phyloP scores from a whole-genome alignment of 1,139 yeast genomes.

The Pichia kudriavzevii region DNA sequence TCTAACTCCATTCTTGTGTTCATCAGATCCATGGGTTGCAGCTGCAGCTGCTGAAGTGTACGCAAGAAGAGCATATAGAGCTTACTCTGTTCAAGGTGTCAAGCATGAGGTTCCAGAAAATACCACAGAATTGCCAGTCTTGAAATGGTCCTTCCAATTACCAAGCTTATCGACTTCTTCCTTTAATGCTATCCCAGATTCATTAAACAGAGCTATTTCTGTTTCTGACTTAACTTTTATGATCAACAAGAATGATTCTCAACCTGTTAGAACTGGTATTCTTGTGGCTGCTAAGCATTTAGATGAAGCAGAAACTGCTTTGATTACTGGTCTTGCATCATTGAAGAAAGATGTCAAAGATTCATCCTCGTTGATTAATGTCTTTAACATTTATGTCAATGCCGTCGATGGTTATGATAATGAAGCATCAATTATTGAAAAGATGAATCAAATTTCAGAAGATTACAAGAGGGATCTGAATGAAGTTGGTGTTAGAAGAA shows the following conservation, averaged over 20 bases:
- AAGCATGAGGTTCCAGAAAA: slow-evolving; percentile 50
- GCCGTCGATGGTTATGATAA: slow-evolving; percentile 65
- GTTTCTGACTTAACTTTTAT: slow-evolving; percentile 87
- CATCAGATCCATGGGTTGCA: slow-evolving; percentile 80
- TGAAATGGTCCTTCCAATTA: slow-evolving; percentile 87
- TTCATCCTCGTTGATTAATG: slow-evolving; percentile 48
- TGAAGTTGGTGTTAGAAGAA: slow-evolving; percentile 75
- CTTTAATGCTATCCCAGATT: slow-evolving; percentile 53
- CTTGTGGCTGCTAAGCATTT: slow-evolving; percentile 75
- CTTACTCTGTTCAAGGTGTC: slow-evolving; percentile 79
- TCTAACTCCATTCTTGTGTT: slow-evolving; percentile 79
- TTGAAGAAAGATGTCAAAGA: slow-evolving; percentile 39
- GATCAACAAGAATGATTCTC: slow-evolving; percentile 53
- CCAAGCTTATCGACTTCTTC: slow-evolving; percentile 67
- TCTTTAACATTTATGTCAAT: slow-evolving; percentile 71
- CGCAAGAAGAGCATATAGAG: slow-evolving; percentile 94
- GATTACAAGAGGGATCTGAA: slow-evolving; percentile 65
- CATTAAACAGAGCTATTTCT: slow-evolving; percentile 79
- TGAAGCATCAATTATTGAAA: slow-evolving; percentile 61
- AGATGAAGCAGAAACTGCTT: slow-evolving; percentile 83
- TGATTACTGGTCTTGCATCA: slow-evolving; percentile 67
- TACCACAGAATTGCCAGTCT: slow-evolving; percentile 36
- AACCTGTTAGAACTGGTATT: slow-evolving; percentile 77
- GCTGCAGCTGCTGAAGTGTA: slow-evolving; percentile 96
- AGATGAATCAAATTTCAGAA: slow-evolving; percentile 57